Conservation (phyloP, 148 eudicot species). For the Persicaria tinctoria region DNA sequence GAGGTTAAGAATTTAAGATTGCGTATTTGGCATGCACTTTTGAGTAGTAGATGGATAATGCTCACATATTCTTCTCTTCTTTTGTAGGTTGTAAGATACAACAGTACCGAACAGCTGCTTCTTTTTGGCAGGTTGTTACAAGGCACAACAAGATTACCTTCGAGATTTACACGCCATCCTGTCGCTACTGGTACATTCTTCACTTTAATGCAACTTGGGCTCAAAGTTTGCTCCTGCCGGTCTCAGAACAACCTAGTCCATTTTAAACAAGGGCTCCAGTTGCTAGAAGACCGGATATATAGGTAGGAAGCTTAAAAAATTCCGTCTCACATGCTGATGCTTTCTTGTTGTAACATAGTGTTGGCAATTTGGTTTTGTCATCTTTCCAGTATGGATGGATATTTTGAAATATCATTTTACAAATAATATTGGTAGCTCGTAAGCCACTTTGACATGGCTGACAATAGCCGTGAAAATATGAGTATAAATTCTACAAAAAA, state of each 20-base stretch:
- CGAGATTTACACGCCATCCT: conserved; percentile 86
- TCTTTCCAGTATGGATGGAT: not conserved
- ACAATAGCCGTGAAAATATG: not conserved
- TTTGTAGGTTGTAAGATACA: conserved; percentile 73
- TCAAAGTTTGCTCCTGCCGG: conserved; percentile 81
- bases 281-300: conserved; percentile 91
- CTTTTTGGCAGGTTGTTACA: conserved; percentile 96
- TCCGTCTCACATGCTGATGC: not conserved
- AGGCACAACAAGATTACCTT: conserved; percentile 79
- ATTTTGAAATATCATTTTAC: not conserved
- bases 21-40: not conserved
- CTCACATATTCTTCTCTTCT: conserved; percentile 2
- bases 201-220: conserved; percentile 89
- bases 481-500: too few relatives aligned
- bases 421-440: not conserved
- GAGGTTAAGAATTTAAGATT: conserved; percentile 27
- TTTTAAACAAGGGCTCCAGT: conserved; percentile 78
- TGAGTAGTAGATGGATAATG: not conserved
- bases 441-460: not conserved
- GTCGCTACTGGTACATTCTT: conserved; percentile 95
- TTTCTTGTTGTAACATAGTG: not conserved
- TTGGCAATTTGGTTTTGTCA: not conserved
- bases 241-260: conserved; percentile 77
- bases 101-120: conserved; percentile 80
- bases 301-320: conserved; percentile 29